Conservation (phyloP, 1,284 basidiomycete species). For the Golubevia pallescens region DNA sequence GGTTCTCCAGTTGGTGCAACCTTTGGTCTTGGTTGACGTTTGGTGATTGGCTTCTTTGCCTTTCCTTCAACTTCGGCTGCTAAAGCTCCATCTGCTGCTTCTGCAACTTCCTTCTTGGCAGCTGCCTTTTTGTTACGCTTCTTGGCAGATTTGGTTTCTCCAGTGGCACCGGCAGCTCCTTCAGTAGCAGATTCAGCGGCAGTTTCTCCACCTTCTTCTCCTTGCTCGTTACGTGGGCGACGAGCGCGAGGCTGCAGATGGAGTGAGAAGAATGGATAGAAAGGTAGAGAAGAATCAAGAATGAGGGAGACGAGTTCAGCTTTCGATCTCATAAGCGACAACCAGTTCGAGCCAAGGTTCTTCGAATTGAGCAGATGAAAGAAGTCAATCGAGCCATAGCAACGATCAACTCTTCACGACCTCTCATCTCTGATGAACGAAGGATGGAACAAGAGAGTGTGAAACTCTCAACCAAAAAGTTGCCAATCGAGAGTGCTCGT, state of each 20-base stretch:
- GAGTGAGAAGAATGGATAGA: background rate
- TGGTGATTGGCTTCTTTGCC: slow-evolving; percentile 19
- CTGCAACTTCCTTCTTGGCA: slow-evolving; percentile 11
- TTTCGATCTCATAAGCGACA: too few relatives aligned
- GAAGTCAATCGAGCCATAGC: too few relatives aligned
- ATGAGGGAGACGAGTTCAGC: background rate
- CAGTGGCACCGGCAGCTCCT: slow-evolving; percentile 14
- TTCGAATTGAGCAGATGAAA: too few relatives aligned
- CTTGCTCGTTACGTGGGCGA: slow-evolving; percentile 41
- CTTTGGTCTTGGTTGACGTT: slow-evolving; percentile 26
- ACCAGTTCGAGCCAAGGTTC: too few relatives aligned
- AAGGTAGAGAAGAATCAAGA: slow-evolving; percentile 2
- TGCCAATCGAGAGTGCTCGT: background rate
- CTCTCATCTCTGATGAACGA: too few relatives aligned
- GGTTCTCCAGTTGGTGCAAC: slow-evolving; percentile 39
- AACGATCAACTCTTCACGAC: too few relatives aligned
- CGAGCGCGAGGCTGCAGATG: slow-evolving; percentile 14
- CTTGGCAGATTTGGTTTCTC: slow-evolving; percentile 34
- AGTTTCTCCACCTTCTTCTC: slow-evolving; percentile 43
- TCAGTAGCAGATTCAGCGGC: slow-evolving; percentile 17
- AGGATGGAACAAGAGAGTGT: too few relatives aligned
- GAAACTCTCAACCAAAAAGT: too few relatives aligned
- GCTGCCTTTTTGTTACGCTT: slow-evolving; percentile 27
- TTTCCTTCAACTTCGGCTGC: slow-evolving; percentile 14
- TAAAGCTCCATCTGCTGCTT: slow-evolving; percentile 22